These are phyloP conservation scores for Aureobasidium sp. DNA, from an alignment of 2,329 filamentous ascomycete genomes.

Conservation along the genomic window DNA sequence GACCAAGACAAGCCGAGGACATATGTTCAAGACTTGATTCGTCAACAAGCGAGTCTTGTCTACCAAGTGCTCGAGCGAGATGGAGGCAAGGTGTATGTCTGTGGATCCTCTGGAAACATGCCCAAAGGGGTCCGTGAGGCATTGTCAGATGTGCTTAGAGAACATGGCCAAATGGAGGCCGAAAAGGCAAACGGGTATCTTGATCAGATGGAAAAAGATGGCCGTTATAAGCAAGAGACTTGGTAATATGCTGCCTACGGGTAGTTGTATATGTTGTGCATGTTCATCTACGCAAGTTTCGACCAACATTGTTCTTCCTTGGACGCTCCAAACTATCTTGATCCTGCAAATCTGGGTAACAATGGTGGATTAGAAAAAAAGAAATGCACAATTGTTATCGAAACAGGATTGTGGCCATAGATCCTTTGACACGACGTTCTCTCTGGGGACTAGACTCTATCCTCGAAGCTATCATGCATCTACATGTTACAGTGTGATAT, in stretches of 20 bases:
- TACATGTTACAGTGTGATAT: too few species aligned
- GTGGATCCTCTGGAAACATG: conserved; percentile 61
- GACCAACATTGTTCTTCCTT: too few species aligned
- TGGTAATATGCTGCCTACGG: conserved; percentile 40
- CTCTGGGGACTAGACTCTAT: too few species aligned
- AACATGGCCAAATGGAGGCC: conserved; percentile 30
- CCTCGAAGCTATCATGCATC: too few species aligned
- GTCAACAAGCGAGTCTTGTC: conserved; percentile 42
- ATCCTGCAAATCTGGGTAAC: too few species aligned
- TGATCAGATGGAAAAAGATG: conserved; percentile 50
- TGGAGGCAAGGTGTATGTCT: conserved; percentile 49
- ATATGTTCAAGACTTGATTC: conserved; percentile 60
- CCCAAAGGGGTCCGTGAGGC: conserved; percentile 60
- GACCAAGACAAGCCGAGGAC: conserved; percentile 55
- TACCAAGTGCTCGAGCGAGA: conserved; percentile 44
- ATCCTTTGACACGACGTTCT: too few species aligned
- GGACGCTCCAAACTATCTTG: too few species aligned
- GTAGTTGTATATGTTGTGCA: not conserved
- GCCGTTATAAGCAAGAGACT: conserved; percentile 60
- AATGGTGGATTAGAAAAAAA: too few species aligned
- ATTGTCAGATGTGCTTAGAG: conserved; percentile 51
- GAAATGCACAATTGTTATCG: too few species aligned
- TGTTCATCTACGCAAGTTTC: not conserved
- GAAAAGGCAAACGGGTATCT: conserved; percentile 50
- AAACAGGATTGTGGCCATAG: too few species aligned